Conservation (phyloP, 2,329 filamentous ascomycete genomes). For the Aspergillus fischeri region DNA sequence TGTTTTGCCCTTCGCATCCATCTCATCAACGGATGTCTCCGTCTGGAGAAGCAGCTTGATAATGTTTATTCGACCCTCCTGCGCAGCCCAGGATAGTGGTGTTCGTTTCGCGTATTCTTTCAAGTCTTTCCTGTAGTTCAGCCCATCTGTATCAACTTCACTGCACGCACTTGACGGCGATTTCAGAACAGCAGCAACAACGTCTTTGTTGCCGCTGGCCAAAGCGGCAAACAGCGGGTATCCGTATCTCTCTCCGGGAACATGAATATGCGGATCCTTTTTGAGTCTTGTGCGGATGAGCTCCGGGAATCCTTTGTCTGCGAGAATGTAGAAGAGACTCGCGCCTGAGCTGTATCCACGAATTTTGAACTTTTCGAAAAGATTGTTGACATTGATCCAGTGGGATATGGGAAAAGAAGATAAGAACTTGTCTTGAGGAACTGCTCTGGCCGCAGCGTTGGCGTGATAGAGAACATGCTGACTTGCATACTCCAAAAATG, state of each 20-base stretch:
- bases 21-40: neutral
- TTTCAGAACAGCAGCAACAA: slow-evolving; percentile 8
- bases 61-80: neutral
- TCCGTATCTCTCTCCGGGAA: slow-evolving; percentile 5
- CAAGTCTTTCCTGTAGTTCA: slow-evolving; percentile 6
- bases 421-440: slow-evolving; percentile 21
- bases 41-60: slow-evolving; percentile 8
- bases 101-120: slow-evolving; percentile 4
- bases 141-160: slow-evolving; percentile 7
- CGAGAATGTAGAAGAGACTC: slow-evolving; percentile 14
- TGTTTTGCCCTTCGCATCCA: too few species aligned
- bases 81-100: slow-evolving; percentile 12
- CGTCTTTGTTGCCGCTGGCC: slow-evolving; percentile 6
- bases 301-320: slow-evolving; percentile 9
- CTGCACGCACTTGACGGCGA: slow-evolving; percentile 1
- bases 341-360: slow-evolving; percentile 17
- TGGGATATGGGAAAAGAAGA: slow-evolving; percentile 18
- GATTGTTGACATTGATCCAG: slow-evolving; percentile 33
- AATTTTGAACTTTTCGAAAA: slow-evolving; percentile 30
- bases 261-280: slow-evolving; percentile 3
- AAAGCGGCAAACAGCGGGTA: slow-evolving; percentile 18
- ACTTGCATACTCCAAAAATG: slow-evolving; percentile 39
- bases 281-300: slow-evolving; percentile 6
- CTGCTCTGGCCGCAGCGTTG: slow-evolving; percentile 14
- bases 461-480: slow-evolving; percentile 27